A percentile compares a stretch with the other conserved stretches of the same genome.
These are phyloP conservation scores for Talaromyces stipitatus DNA, from an alignment of 495 filamentous ascomycete species.

Conservation along the genomic window DNA sequence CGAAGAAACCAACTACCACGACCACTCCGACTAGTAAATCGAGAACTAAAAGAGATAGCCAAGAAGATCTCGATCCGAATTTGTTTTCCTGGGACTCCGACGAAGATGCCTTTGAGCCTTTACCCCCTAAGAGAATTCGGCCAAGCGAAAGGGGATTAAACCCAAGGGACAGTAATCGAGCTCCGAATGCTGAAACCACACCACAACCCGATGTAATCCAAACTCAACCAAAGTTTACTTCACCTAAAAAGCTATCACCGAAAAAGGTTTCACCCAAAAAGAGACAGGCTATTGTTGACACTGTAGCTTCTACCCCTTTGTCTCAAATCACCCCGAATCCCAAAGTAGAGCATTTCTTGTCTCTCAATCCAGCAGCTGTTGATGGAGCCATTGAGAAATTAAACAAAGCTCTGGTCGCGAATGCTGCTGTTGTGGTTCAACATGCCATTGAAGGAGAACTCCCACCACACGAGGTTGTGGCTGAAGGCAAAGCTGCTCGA, in stretches of 20 bases:
- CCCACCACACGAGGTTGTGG: constrained; percentile 27
- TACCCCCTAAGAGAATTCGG: not conserved
- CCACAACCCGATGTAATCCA: not conserved
- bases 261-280: not conserved
- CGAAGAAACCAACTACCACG: not conserved
- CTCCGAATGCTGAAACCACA: not conserved
- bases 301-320: not conserved
- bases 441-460: constrained; percentile 31
- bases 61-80: not conserved
- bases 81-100: constrained; percentile 2
- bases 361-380: constrained; percentile 15
- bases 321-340: constrained; percentile 10
- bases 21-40: not conserved
- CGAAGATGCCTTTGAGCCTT: not conserved
- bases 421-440: constrained; percentile 32
- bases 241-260: not conserved
- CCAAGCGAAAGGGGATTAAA: not conserved
- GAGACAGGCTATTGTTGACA: not conserved
- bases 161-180: not conserved
- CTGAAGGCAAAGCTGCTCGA: constrained; percentile 27
- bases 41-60: not conserved
- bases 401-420: constrained; percentile 22
- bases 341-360: constrained; percentile 24
- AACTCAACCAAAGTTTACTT: not conserved
- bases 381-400: constrained; percentile 15